Conservation (phyloP, 176 grass and related monocot genomes). For the Neostapfia colusana region DNA sequence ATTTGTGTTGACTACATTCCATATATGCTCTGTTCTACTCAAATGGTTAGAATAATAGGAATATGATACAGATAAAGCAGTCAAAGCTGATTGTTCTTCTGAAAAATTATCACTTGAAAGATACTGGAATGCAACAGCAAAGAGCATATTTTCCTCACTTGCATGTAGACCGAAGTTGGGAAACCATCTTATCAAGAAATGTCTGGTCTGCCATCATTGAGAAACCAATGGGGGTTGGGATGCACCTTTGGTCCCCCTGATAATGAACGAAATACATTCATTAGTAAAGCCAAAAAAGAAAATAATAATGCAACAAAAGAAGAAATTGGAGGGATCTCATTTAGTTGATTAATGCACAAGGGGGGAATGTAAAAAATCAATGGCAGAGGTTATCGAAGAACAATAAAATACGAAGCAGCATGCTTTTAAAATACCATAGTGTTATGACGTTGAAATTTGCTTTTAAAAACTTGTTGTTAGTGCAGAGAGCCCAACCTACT, state of each 20-base stretch:
- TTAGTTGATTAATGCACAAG: neutral
- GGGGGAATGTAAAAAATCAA: neutral
- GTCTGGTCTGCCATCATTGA: constrained; percentile 43
- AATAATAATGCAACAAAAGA: neutral
- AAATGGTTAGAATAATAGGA: neutral
- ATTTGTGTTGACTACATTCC: neutral
- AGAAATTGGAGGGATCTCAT: neutral
- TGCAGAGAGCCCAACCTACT: neutral
- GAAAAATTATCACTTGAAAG: neutral
- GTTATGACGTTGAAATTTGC: neutral
- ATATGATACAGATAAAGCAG: neutral
- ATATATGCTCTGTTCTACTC: neutral
- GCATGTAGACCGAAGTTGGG: constrained; percentile 64
- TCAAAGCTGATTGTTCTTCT: constrained; percentile 17
- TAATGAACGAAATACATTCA: neutral
- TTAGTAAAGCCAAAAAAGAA: neutral
- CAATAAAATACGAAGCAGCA: neutral
- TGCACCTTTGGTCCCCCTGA: neutral
- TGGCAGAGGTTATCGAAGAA: neutral
- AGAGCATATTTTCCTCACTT: constrained; percentile 42
- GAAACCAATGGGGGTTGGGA: neutral
- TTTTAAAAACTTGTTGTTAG: neutral
- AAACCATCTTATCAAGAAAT: constrained; percentile 80
- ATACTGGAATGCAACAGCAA: neutral
- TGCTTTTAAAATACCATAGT: too few relatives aligned